Evolutionary conservation across 2,329 filamentous ascomycete species (phyloP).

Genomic region (Blastomyces gilchristii): DNA sequence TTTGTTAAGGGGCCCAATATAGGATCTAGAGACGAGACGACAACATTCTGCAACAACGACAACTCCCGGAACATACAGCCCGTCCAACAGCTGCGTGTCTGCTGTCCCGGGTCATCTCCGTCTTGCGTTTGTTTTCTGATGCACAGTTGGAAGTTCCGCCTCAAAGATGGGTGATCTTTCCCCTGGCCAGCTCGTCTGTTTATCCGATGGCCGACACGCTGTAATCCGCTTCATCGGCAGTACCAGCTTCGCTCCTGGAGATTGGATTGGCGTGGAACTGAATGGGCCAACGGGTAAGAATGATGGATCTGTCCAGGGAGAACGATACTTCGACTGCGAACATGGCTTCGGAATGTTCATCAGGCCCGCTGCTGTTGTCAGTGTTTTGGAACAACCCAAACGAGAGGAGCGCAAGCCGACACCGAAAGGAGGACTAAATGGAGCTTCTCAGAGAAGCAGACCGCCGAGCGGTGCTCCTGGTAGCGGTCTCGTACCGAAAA

Average conservation of each 20-base stretch:
- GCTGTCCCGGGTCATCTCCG: not conserved
- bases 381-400: slow-evolving; percentile 35
- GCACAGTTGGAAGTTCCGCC: not conserved
- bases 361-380: slow-evolving; percentile 56
- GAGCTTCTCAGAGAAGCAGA: slow-evolving; percentile 27
- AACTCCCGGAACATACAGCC: not conserved
- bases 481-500: slow-evolving; percentile 28
- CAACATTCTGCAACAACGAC: not conserved
- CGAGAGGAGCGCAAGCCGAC: slow-evolving; percentile 13
- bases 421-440: slow-evolving; percentile 23
- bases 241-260: slow-evolving; percentile 68
- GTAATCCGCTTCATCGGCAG: slow-evolving; percentile 71
- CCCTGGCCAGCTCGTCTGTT: slow-evolving; percentile 63
- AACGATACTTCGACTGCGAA: slow-evolving; percentile 76
- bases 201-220: slow-evolving; percentile 66
- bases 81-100: not conserved
- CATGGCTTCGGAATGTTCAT: slow-evolving; percentile 74
- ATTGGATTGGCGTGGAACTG: slow-evolving; percentile 86
- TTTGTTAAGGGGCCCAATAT: not conserved
- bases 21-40: not conserved
- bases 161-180: slow-evolving; percentile 28
- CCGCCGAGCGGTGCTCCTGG: slow-evolving; percentile 31
- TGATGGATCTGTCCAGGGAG: slow-evolving; percentile 79
- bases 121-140: not conserved
- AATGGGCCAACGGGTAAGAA: slow-evolving; percentile 79